Evolutionary conservation across 805 yeast species (phyloP), one percentile per base, ranked within the genome.

Genomic region (Vanderwaltozyma tropicalis): DNA sequence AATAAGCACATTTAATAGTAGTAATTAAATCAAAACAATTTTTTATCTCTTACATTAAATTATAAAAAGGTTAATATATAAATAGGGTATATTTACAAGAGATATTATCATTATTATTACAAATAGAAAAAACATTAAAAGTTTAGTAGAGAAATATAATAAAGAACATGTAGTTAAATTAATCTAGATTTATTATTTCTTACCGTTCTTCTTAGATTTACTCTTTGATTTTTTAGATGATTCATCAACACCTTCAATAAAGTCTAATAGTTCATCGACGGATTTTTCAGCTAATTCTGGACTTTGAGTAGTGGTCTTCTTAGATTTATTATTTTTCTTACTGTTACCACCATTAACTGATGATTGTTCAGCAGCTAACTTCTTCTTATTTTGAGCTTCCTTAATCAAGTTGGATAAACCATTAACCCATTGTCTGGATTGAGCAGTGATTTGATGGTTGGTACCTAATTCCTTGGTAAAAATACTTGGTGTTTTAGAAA

Each of bases 201-300:
- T 54, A 34, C 43, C 44, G 21, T 39, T 38, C 43, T 55, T 57
- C 41, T 50, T 50, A 14, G 34, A 31, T 31, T 42, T 54, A 14
- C 41, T 42, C 18, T 45, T 44, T 8, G 41, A 20, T 30, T 49
- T 46, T 31, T 50, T 49, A 35, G 47, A 41, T 25, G 47, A 42
- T 5, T 52, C 53, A 35, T 57, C 57, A 14, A 52, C 53, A 36
- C 89, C 89, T 56, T 78, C 80, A 51, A 84, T 80, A 52, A 76
- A 84, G 42, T 69, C 67, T 61, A 84, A 63, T 41, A 84, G 68
- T 42, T 81, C 94, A 38, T 80, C 89, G 37, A 83, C 71, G 15
- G 85, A 75, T 58, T 78, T 71, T 38, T 66, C 62, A 7, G 82
- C 78, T 43, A 82, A 66, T 26, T 71, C 73, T 14, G 81, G 76